Evolutionary conservation across 2,329 filamentous ascomycete species (phyloP).

Genomic region (Colletotrichum cereale): DNA sequence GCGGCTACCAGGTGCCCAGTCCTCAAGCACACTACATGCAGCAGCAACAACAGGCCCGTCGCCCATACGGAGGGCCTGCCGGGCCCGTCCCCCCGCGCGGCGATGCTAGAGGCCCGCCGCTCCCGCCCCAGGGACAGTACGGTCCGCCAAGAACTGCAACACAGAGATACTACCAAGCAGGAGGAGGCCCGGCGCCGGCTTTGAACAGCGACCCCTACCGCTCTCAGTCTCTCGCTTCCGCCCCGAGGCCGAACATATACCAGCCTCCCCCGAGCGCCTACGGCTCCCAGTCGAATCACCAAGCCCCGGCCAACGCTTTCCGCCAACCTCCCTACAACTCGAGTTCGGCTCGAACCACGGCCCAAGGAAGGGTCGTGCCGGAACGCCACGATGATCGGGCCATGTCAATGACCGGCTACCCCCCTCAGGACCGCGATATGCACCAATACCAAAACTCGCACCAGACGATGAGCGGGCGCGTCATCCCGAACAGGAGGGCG

Average conservation of each 20-base stretch:
- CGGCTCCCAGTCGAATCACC: conserved; percentile 51
- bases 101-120: conserved; percentile 68
- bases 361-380: conserved; percentile 90
- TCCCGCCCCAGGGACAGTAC: conserved; percentile 49
- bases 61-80: conserved; percentile 58
- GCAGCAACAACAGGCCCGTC: conserved; percentile 57
- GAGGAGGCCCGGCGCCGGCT: conserved; percentile 73
- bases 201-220: conserved; percentile 88
- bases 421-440: conserved; percentile 74
- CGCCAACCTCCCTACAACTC: conserved; percentile 81
- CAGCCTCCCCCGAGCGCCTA: conserved; percentile 72
- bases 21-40: conserved; percentile 61
- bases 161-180: conserved; percentile 72
- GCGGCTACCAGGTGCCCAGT: conserved; percentile 60
- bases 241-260: conserved; percentile 79
- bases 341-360: conserved; percentile 82
- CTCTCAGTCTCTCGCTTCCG: conserved; percentile 90
- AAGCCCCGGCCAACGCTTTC: conserved; percentile 79
- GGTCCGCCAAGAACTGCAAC: conserved; percentile 55
- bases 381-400: conserved; percentile 92
- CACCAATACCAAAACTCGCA: conserved; percentile 62
- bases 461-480: conserved; percentile 92
- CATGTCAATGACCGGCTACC: conserved; percentile 91
- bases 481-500: conserved; percentile 80
- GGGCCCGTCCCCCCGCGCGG: conserved; percentile 61